Base-by-base conservation (phyloP, 1,284 basidiomycete species). In the Puccinia hordei region DNA sequence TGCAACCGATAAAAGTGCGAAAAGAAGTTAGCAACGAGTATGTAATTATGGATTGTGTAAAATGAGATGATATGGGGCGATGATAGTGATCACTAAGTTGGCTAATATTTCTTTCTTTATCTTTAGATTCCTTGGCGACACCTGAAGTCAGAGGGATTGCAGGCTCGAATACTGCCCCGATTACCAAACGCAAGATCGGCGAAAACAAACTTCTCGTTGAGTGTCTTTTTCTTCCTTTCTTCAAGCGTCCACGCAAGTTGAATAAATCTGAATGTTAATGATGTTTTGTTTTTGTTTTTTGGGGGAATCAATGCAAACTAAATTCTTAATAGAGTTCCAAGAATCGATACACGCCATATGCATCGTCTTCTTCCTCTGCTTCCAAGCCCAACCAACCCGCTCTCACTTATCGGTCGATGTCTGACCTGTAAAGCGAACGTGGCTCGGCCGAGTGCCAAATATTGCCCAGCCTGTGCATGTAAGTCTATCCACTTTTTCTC, bases 351-450 rank as follows among this genome's bases (percentile, higher is more conserved):
- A 80, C 55, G 13, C 78, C 78, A 22, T 80, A 80, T 33, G 69
- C 53, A 53, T 80, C 78, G 19, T 38, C 69, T 24, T 61, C 69
- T 55, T 27, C 57, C 5, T 80, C 68, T 30, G 24, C 46, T 24
- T 66, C 74, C 0, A 49, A 30, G 51, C 22, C 74, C n/a, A 78
- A 78, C 24, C 30, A 55, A 35, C 24, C 41, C 44, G 22, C 51
- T 35, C 41, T 61, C 77, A 46, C 55, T 72, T 1, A 79, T 79
- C 19, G 77, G 77, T n/a, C 73, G 49, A 66, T 80, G 78, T 73
- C 53, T 80, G 22, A 80, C 78, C n/a, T 80, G 78, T 33, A 80
- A 80, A 57, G 59, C 78, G 27, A 73, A 69, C n/a, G 78, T 80
- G 0, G 61, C 69, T 41, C 57, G 78, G 22, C 57, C 57, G 4